phyloP scores from a whole-genome alignment of 768 basidiomycete species.

The Boletus rubescentipes region DNA sequence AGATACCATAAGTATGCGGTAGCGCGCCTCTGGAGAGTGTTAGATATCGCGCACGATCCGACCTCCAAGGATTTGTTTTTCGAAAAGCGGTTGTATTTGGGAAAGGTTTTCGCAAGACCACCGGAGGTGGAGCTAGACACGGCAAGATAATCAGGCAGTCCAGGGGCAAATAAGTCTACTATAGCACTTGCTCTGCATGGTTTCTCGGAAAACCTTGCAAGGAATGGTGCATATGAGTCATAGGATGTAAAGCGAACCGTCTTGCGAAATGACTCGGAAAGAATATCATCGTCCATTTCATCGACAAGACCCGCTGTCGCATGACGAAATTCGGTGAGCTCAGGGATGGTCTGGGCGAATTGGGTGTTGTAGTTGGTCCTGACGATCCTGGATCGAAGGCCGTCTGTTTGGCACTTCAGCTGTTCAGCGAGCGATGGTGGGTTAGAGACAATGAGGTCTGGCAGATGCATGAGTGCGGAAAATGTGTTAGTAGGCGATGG shows the following conservation, averaged over 20 bases:
- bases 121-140: slow-evolving; percentile 20
- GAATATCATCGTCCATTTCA: not conserved
- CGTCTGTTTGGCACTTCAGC: not conserved
- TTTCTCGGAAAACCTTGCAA: slow-evolving; percentile 5
- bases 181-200: slow-evolving; percentile 1
- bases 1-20: not conserved
- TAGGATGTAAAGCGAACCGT: slow-evolving; percentile 16
- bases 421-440: not conserved
- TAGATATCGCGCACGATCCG: not conserved
- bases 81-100: slow-evolving; percentile 2
- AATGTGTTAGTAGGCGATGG: not conserved
- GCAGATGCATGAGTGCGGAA: not conserved
- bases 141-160: slow-evolving; percentile 15
- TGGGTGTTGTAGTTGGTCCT: slow-evolving; percentile 3
- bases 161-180: slow-evolving; percentile 13
- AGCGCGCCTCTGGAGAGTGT: not conserved
- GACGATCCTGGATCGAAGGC: not conserved
- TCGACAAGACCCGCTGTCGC: not conserved
- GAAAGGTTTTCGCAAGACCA: slow-evolving; percentile 11
- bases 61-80: not conserved
- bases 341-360: not conserved
- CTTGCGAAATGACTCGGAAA: slow-evolving; percentile 9
- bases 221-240: slow-evolving; percentile 14
- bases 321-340: not conserved
- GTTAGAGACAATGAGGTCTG: not conserved